phyloP scores from a whole-genome alignment of 2,329 filamentous ascomycete species.

The Cercospora brassicicola region DNA sequence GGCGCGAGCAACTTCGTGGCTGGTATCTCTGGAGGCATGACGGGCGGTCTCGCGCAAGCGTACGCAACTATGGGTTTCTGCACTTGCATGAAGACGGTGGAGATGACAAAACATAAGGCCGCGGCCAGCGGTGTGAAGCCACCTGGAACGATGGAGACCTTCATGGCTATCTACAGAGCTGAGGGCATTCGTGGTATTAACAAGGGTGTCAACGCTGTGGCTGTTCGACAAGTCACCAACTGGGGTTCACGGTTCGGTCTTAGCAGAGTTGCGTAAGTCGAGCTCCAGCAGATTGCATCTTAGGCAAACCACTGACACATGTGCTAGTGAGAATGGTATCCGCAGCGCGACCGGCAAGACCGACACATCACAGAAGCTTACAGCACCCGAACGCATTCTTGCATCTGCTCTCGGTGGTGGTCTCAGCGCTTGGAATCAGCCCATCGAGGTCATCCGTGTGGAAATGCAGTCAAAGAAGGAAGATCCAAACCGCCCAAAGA shows the following conservation, averaged over 20 bases:
- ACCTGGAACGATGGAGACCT: slow-evolving; percentile 88
- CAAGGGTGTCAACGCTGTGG: slow-evolving; percentile 96
- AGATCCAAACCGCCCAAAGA: slow-evolving; percentile 97
- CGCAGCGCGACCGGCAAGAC: slow-evolving; percentile 75
- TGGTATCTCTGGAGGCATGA: slow-evolving; percentile 88
- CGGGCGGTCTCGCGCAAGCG: slow-evolving; percentile 92
- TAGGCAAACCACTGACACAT: neutral
- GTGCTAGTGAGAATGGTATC: slow-evolving; percentile 71
- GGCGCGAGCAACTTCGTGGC: slow-evolving; percentile 84
- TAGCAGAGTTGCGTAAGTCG: slow-evolving; percentile 68
- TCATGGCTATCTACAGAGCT: slow-evolving; percentile 93
- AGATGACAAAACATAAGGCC: slow-evolving; percentile 98
- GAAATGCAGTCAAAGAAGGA: slow-evolving; percentile 99
- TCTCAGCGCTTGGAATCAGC: slow-evolving; percentile 97
- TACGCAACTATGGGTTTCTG: slow-evolving; percentile 99
- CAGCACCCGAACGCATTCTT: slow-evolving; percentile 80
- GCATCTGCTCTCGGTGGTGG: slow-evolving; percentile 88
- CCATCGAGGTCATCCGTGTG: slow-evolving; percentile 98
- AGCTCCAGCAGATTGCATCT: neutral
- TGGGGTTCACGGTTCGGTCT: slow-evolving; percentile 97
- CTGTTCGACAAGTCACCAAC: slow-evolving; percentile 98
- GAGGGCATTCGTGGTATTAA: slow-evolving; percentile 97
- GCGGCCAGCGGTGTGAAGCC: slow-evolving; percentile 79
- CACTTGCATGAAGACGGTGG: slow-evolving; percentile 99
- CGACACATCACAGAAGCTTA: slow-evolving; percentile 69